Evolutionary conservation across 495 filamentous ascomycete species (phyloP).

Genomic region (Daldinia grandis): DNA sequence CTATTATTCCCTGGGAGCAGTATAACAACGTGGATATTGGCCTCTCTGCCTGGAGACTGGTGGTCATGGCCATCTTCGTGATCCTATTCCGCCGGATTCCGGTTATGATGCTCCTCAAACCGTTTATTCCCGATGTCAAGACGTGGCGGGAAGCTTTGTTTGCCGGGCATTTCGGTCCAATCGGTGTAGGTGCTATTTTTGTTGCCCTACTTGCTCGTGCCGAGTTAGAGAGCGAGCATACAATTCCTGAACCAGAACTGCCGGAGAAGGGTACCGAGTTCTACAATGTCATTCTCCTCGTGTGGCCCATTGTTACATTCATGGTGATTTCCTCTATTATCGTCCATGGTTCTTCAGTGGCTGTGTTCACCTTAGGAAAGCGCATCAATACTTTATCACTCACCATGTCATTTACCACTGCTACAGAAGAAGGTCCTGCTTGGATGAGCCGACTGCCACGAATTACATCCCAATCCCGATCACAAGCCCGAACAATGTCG

Average conservation of each 20-base stretch:
- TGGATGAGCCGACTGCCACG: conserved; percentile 97
- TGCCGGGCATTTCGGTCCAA: conserved; percentile 97
- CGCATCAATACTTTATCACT: conserved; percentile 96
- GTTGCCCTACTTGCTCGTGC: conserved; percentile 90
- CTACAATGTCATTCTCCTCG: conserved; percentile 76
- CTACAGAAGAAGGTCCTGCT: conserved; percentile 84
- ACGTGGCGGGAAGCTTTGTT: conserved; percentile 99
- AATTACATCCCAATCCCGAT: conserved; percentile 85
- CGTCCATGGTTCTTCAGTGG: conserved; percentile 96
- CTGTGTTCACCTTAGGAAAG: conserved; percentile 97
- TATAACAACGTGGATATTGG: conserved; percentile 79
- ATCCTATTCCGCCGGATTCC: conserved; percentile 97
- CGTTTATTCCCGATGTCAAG: conserved; percentile 94
- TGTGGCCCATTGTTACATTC: conserved; percentile 97
- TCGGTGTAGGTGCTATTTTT: conserved; percentile 97
- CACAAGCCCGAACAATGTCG: conserved; percentile 77
- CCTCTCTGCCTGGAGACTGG: conserved; percentile 83
- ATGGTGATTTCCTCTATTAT: conserved; percentile 93
- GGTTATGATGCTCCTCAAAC: conserved; percentile 91
- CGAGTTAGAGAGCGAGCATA: conserved; percentile 77
- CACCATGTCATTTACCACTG: conserved; percentile 93
- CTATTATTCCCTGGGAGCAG: conserved; percentile 93
- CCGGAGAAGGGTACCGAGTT: conserved; percentile 62
- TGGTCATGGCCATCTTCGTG: conserved; percentile 89
- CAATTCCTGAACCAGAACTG: conserved; percentile 72